phyloP scores from a whole-genome alignment of 2,329 filamentous ascomycete genomes.

The Fusarium scirpi region DNA sequence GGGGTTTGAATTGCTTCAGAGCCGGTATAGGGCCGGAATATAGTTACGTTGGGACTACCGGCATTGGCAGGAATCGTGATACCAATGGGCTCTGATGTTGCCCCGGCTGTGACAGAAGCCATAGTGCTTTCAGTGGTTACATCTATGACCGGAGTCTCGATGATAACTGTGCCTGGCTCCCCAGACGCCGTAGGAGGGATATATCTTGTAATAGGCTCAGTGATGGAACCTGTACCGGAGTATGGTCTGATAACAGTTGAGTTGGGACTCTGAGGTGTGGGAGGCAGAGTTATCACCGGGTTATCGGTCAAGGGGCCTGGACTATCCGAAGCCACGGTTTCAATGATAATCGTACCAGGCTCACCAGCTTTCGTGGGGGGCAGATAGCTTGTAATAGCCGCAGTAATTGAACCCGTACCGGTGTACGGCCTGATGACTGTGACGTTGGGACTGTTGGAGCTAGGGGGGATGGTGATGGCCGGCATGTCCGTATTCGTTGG shows the following conservation, averaged over 20 bases:
- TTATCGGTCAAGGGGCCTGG: not conserved
- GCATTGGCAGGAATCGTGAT: slow-evolving; percentile 8
- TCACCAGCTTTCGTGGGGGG: too few species aligned
- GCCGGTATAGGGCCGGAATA: not conserved
- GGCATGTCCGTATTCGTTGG: too few species aligned
- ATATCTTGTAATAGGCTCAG: slow-evolving; percentile 13
- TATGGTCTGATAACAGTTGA: slow-evolving; percentile 16
- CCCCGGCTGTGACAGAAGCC: not conserved
- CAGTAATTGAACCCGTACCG: too few species aligned
- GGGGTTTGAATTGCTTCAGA: not conserved
- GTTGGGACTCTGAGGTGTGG: slow-evolving; percentile 10
- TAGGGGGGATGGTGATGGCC: too few species aligned
- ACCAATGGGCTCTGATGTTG: not conserved
- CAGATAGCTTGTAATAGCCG: too few species aligned
- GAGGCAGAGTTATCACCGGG: slow-evolving; percentile 7
- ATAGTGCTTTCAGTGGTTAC: not conserved
- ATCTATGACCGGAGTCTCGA: slow-evolving; percentile 3
- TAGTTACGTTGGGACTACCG: slow-evolving; percentile 3
- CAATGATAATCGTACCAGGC: slow-evolving; percentile 1
- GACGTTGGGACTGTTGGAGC: too few species aligned
- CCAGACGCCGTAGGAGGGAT: slow-evolving; percentile 1
- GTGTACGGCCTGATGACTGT: too few species aligned
- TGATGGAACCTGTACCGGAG: slow-evolving; percentile 10
- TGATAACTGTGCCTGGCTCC: slow-evolving; percentile 12
- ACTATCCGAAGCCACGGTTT: not conserved